phyloP scores from a whole-genome alignment of 352 stramenopile genomes.

The Phytophthora sp. region DNA sequence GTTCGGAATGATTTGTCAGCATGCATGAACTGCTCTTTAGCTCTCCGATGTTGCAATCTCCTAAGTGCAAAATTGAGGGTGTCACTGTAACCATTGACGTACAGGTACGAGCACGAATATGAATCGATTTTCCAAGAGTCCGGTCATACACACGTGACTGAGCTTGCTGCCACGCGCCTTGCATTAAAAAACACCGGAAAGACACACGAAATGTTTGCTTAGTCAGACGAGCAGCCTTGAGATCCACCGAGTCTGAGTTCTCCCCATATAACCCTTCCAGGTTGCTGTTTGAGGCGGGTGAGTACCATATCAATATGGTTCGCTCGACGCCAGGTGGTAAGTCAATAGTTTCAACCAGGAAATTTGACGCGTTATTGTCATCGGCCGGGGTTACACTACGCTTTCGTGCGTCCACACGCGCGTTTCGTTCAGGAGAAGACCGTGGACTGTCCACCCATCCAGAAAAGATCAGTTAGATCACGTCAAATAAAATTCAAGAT shows the following conservation, averaged over 20 bases:
- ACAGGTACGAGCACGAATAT: conserved; percentile 85
- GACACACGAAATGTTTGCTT: conserved; percentile 91
- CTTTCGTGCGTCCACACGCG: conserved; percentile 52
- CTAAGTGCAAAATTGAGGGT: conserved; percentile 84
- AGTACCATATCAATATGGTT: conserved; percentile 91
- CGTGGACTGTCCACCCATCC: conserved; percentile 55
- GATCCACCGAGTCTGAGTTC: conserved; percentile 66
- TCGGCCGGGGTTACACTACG: conserved; percentile 50
- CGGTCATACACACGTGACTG: conserved; percentile 87
- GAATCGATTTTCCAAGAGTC: conserved; percentile 85
- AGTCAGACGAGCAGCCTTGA: conserved; percentile 79
- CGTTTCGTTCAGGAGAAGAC: conserved; percentile 78
- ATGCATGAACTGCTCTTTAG: conserved; percentile 87
- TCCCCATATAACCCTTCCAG: conserved; percentile 47
- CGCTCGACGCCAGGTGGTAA: conserved; percentile 85
- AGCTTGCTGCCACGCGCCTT: conserved; percentile 87
- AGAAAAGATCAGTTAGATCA: too few species aligned
- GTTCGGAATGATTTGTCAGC: conserved; percentile 89
- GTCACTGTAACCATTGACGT: conserved; percentile 88
- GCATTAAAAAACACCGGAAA: conserved; percentile 87
- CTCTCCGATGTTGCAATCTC: conserved; percentile 91
- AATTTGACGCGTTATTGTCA: conserved; percentile 81
- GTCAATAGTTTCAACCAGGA: conserved; percentile 88
- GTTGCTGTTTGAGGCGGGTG: conserved; percentile 48
- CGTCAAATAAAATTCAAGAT: neutral